Evolutionary conservation across 495 filamentous ascomycete species (phyloP), one percentile per base, ranked within the genome.

Genomic region (Xylaria castorea): DNA sequence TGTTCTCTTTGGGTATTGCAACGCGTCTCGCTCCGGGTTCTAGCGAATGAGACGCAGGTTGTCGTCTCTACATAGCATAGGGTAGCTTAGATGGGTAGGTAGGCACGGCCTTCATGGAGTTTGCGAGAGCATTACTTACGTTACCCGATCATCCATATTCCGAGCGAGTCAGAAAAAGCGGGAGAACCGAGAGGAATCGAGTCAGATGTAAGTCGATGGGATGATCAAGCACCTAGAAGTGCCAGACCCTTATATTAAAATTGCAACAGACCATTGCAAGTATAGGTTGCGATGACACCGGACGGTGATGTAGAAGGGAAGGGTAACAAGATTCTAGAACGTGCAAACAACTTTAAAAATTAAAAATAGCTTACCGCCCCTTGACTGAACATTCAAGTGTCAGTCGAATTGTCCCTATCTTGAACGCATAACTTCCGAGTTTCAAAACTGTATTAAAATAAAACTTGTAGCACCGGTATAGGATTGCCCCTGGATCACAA

Each of bases 191-290:
- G 36, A 46, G 42, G n/a, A n/a, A 36, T 38, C 25, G 16, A 70
- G 30, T 53, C 46, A 42, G 36, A 71, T 48, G 38, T 36, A 36
- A 65, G 60, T 4, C n/a, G 38, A 44, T 55, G n/a, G 46, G 48
- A 64, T 65, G 69, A 61, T 69, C 70, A 36, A 85, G 80, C 20
- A 73, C 75, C 25, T 14, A 74, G 53, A 68, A 75, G 71, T 84
- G 81, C 42, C 81, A 79, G 20, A 74, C 80, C 20, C 18, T 53
- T 14, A 68, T 57, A 42, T 55, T 22, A 32, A 22, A 55, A 34
- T 55, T 16, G 48, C 42, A 68, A 50, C 32, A 27, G 11, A 44
- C n/a, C 8, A 68, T 55, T 55, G 20, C 48, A 57, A 44, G 53
- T 36, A 69, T 46, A 30, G 53, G 14, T 25, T 7, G 22, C 27